Conservation (phyloP, 2,329 filamentous ascomycete species). For the Colletotrichum truncatum region DNA sequence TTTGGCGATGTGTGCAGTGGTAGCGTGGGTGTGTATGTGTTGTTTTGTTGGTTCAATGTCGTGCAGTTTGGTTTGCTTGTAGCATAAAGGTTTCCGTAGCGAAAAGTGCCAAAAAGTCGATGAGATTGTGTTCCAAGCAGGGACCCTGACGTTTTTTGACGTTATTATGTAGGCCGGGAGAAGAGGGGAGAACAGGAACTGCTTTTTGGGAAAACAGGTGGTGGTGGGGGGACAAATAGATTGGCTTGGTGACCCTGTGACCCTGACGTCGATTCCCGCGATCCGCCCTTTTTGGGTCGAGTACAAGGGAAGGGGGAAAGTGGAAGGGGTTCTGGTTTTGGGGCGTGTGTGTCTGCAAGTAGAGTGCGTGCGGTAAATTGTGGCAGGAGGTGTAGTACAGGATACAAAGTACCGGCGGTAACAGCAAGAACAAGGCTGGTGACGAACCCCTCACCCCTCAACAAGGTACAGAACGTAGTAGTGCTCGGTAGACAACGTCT, state of each 20-base stretch:
- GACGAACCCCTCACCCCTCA: background rate
- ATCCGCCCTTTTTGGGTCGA: constrained; percentile 29
- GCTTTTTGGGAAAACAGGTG: constrained; percentile 27
- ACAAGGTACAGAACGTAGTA: background rate
- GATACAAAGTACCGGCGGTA: background rate
- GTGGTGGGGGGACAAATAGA: constrained; percentile 30
- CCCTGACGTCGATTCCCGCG: constrained; percentile 30
- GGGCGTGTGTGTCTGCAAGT: constrained; percentile 12
- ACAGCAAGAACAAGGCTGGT: background rate
- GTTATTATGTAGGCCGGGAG: constrained; percentile 22
- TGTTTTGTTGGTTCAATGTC: background rate
- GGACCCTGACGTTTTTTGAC: constrained; percentile 21
- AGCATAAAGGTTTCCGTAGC: background rate
- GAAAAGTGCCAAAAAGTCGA: constrained; percentile 6
- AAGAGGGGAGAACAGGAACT: constrained; percentile 16
- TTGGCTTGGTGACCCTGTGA: constrained; percentile 29
- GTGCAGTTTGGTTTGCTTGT: constrained; percentile 4
- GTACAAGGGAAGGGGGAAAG: constrained; percentile 28
- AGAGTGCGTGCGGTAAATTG: constrained; percentile 25
- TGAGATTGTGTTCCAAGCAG: constrained; percentile 8
- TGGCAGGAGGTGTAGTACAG: background rate
- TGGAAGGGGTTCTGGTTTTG: constrained; percentile 14
- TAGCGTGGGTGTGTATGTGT: background rate
- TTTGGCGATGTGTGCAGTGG: no score
- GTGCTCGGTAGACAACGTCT: no score